Evolutionary conservation across 331 rosid genomes (phyloP).

Genomic region (Quercus phellos): DNA sequence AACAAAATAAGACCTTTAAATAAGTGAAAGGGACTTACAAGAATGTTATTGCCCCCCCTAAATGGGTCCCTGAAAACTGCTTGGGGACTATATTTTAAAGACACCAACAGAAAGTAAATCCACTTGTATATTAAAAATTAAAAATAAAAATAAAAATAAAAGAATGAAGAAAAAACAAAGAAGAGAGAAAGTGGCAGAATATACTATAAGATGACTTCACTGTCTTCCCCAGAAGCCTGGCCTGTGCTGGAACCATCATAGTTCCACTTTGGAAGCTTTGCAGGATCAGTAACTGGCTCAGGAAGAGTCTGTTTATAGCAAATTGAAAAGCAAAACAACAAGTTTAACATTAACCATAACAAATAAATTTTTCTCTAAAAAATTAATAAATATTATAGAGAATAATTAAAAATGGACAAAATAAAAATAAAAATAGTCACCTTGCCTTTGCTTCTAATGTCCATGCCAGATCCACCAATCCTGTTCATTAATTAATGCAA

Average conservation of each 20-base stretch:
- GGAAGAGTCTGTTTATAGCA: slow-evolving; percentile 35
- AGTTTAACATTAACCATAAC: not conserved
- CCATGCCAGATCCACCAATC: slow-evolving; percentile 70
- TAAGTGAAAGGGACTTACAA: slow-evolving; percentile 31
- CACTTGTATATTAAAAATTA: slow-evolving; percentile 1
- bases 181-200: not conserved
- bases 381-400: not conserved
- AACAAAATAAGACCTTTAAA: not conserved
- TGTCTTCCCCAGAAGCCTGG: slow-evolving; percentile 59
- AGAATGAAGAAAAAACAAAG: not conserved
- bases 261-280: slow-evolving; percentile 58
- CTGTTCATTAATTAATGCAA: slow-evolving; percentile 21
- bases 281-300: slow-evolving; percentile 46
- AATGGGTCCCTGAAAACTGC: slow-evolving; percentile 72
- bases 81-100: slow-evolving; percentile 35
- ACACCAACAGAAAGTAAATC: not conserved
- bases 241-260: slow-evolving; percentile 58
- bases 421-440: slow-evolving; percentile 6
- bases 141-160: not conserved
- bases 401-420: not conserved
- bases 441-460: slow-evolving; percentile 64
- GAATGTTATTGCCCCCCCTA: slow-evolving; percentile 58
- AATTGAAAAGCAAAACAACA: not conserved
- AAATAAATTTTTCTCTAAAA: not conserved
- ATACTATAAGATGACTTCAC: slow-evolving; percentile 61